Evolutionary conservation across 345 rosid species (phyloP), one percentile per base, ranked within the genome.

Genomic region (Brassica juncea): DNA sequence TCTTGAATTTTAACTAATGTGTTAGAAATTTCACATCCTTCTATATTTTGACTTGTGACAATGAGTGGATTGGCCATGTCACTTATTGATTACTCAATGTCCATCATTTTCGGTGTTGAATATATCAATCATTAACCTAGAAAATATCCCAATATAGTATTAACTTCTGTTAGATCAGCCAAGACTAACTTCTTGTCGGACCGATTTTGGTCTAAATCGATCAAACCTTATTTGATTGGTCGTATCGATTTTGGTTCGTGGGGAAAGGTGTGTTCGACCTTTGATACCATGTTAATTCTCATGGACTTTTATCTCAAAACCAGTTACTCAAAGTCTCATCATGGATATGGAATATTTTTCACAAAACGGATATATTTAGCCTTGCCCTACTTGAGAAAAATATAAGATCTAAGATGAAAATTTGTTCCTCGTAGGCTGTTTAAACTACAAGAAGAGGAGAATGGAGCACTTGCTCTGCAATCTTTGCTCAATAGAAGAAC

Each of bases 381-480:
- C 11, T 16, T 2, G 60, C 27, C 59, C 25, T 55, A 55, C 60
- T 55, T 55, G 19, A 49, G 57, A 49, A 49, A 54, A 1, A 19
- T 2, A 57, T 3, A 19, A 57, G 21, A 8, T 19, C 28, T 7
- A 7, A 55, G 1, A 16, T 55, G 60, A 55, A 3, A 19, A 19
- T 57, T 57, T 57, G 12, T 57, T 19, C 61, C 61, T 8, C 5
- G 28, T 19, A 76, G 80, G 74, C 21, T 76, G 16, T 68, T 76
- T 34, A 76, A 76, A 21, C 68, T 76, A 68, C 60, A 61, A 11
- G 69, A 5, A 27, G 64, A 68, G 23, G 68, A 68, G 69, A 69
- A 69, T 19, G 70, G 80, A 70, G 54, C 25, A 61, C 47, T 62
- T 3, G 6, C 78, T 84, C 39, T 76, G 64, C 8, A 54, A 15